phyloP scores from a whole-genome alignment of 805 yeast genomes.

The Yamadazyma philogaea region DNA sequence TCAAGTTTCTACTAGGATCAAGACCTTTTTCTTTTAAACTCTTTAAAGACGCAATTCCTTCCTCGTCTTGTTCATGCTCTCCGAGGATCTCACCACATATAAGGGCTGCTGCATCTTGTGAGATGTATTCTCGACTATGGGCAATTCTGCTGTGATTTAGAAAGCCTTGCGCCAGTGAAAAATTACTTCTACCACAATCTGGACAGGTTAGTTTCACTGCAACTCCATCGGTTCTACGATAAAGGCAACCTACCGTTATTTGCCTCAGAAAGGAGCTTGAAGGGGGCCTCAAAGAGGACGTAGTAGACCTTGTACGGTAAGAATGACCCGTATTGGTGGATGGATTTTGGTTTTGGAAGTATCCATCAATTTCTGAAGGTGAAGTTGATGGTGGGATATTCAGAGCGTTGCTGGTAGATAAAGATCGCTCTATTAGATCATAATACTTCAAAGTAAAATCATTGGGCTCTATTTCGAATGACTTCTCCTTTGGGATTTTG shows the following conservation, averaged over 20 bases:
- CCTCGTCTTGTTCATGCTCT: slow-evolving; percentile 54
- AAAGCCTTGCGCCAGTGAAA: slow-evolving; percentile 78
- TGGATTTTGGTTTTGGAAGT: neutral
- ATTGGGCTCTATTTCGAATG: slow-evolving; percentile 42
- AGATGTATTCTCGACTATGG: slow-evolving; percentile 64
- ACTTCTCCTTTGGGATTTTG: slow-evolving; percentile 37
- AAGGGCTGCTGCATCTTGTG: slow-evolving; percentile 73
- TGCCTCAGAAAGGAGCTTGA: slow-evolving; percentile 16
- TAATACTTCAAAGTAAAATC: slow-evolving; percentile 44
- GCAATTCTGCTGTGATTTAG: slow-evolving; percentile 74
- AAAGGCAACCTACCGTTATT: slow-evolving; percentile 45
- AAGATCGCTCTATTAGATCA: slow-evolving; percentile 32
- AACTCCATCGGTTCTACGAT: slow-evolving; percentile 67
- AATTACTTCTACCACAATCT: slow-evolving; percentile 63
- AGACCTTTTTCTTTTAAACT: slow-evolving; percentile 32
- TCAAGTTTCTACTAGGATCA: slow-evolving; percentile 43
- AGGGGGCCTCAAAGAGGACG: slow-evolving; percentile 54
- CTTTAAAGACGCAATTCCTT: slow-evolving; percentile 40
- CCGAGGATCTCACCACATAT: slow-evolving; percentile 58
- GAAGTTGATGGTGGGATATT: neutral
- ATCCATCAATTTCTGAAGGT: slow-evolving; percentile 15
- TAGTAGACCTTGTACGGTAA: slow-evolving; percentile 49
- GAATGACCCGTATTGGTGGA: slow-evolving; percentile 19
- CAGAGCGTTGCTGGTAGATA: slow-evolving; percentile 20
- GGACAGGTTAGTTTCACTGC: slow-evolving; percentile 67